A percentile compares a stretch with the other conserved stretches of the same genome.
phyloP scores from a whole-genome alignment of 495 filamentous ascomycete genomes.

The Penicillium steckii region DNA sequence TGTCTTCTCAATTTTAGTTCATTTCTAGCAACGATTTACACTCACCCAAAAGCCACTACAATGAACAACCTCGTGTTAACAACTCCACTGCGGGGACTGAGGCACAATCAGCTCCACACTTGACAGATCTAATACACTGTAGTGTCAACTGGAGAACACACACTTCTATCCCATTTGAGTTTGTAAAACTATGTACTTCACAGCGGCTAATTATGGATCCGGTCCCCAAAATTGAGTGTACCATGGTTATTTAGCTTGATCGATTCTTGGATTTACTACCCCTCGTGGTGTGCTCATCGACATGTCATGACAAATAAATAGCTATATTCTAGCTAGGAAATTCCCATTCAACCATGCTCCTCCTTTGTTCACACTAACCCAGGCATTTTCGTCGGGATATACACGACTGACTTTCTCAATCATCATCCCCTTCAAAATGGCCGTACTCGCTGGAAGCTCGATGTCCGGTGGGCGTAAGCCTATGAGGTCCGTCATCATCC shows the following conservation, averaged over 20 bases:
- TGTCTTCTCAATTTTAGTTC: no score
- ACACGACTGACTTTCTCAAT: no score
- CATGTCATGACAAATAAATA: background rate
- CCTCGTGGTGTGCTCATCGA: background rate
- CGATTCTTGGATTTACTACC: background rate
- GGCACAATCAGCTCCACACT: no score
- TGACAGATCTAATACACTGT: no score
- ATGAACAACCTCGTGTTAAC: background rate
- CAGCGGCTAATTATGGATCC: no score
- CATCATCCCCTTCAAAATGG: constrained; percentile 1
- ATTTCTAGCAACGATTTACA: no score
- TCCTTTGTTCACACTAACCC: background rate
- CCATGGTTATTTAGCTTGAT: background rate
- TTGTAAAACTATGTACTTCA: no score
- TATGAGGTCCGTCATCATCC: constrained; percentile 8
- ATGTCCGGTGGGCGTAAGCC: background rate
- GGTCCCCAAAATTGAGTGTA: background rate
- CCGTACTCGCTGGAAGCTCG: background rate
- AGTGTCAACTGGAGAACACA: no score
- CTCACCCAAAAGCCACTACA: background rate
- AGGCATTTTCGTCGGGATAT: no score
- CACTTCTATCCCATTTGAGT: no score
- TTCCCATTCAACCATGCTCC: background rate
- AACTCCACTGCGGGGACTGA: background rate
- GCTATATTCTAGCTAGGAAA: background rate